These are phyloP conservation scores for Ceratocystis lukuohia DNA, from an alignment of 2,329 filamentous ascomycete genomes.

Conservation along the genomic window DNA sequence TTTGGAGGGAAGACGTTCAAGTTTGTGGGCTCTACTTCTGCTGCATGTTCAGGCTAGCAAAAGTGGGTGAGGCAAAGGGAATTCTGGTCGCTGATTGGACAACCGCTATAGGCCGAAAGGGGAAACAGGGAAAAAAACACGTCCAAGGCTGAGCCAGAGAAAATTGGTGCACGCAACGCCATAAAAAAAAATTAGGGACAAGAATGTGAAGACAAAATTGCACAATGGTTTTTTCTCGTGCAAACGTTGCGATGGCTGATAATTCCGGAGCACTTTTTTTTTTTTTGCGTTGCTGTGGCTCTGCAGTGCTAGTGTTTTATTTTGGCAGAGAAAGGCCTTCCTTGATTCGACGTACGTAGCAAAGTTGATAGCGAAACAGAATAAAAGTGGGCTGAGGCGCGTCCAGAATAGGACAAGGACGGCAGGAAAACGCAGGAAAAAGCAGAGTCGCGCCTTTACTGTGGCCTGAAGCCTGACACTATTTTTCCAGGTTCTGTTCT, in stretches of 20 bases:
- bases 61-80: not conserved
- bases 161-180: not conserved
- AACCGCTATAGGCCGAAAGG: not conserved
- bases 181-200: not conserved
- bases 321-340: not conserved
- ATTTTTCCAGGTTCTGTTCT: not conserved
- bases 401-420: not conserved
- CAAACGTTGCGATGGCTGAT: not conserved
- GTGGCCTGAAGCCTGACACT: not conserved
- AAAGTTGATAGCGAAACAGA: not conserved
- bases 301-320: not conserved
- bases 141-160: not conserved
- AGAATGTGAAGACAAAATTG: not conserved
- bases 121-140: not conserved
- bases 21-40: not conserved
- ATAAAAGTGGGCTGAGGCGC: constrained; percentile 6
- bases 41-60: not conserved
- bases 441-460: not conserved
- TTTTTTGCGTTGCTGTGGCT: not conserved
- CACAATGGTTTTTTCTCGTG: not conserved
- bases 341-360: not conserved
- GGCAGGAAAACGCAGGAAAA: not conserved
- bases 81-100: not conserved
- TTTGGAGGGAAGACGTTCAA: not conserved
- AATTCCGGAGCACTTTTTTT: not conserved